Evolutionary conservation across 1,284 basidiomycete species (phyloP), one percentile per base, ranked within the genome.

Genomic region (Lentinula novae-zelandiae): DNA sequence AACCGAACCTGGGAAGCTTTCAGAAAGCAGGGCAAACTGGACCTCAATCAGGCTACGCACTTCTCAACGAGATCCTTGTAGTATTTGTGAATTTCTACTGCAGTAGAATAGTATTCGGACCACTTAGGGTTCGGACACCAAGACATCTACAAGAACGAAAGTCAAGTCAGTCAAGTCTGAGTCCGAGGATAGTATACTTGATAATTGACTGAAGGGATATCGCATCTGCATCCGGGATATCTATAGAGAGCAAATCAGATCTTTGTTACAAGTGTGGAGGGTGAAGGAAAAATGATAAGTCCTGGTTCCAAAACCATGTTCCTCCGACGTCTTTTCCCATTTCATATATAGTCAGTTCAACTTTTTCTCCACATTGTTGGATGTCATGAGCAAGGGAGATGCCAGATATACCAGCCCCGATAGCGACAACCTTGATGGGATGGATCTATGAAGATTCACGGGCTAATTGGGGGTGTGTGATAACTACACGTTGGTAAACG

Each of bases 21-120:
- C 15, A 36, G 34, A 31, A 27, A 9, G 22, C 22, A 20, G 31
- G 12, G 31, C 2, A 46, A 10, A 2, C 27, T 20, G 33, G 6
- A 40, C 5, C 20, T 36, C 57, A 22, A 38, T 4, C 1, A 12
- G 31, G 22, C 20, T n/a, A 42, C 42, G n/a, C 71, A 71, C 62
- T 73, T 74, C 1, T 66, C 55, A 12, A 67, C 66, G 46, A 74
- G 68, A 20, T 61, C 38, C 10, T 68, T 64, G 60, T 73, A 71
- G 51, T 74, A 73, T 6, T 60, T 44, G 15, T 63, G 58, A 33
- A 74, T 74, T 52, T 74, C 71, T 15, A 13, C 12, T 8, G 60
- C 60, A 12, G 61, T 39, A 5, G 57, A 57, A 50, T 64, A 55
- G 22, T 60, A 59, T 56, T 60, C 61, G 40, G 33, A 38, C 62